Evolutionary conservation across 306 rosid species (phyloP).

Genomic region (Glycine latifolia): DNA sequence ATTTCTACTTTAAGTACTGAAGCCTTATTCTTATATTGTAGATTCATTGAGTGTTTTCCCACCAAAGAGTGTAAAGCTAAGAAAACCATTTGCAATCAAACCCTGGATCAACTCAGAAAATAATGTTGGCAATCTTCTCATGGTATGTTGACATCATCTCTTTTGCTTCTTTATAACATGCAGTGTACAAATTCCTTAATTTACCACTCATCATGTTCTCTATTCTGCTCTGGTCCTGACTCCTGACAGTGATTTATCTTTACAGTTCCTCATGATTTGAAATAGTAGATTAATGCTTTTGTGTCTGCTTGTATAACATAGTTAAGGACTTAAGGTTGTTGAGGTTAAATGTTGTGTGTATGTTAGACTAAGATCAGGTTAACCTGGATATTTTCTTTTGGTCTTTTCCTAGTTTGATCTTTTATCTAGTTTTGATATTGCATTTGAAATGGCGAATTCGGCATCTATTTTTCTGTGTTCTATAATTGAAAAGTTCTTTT

Average conservation of each 20-base stretch:
- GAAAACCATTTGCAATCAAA: slow-evolving; percentile 80
- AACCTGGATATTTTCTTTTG: slow-evolving; percentile 6
- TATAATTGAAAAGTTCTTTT: neutral
- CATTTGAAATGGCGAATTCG: no score
- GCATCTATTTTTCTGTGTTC: no score
- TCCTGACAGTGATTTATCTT: slow-evolving; percentile 12
- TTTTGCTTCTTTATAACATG: slow-evolving; percentile 24
- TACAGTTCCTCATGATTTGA: neutral
- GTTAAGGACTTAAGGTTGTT: slow-evolving; percentile 14
- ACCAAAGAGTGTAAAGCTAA: slow-evolving; percentile 72
- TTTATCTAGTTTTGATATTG: no score
- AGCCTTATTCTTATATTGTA: slow-evolving; percentile 45
- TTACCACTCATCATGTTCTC: neutral
- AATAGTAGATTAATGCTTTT: neutral
- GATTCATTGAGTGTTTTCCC: slow-evolving; percentile 79
- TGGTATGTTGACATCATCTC: slow-evolving; percentile 63
- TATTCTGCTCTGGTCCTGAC: slow-evolving; percentile 14
- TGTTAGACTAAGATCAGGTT: neutral
- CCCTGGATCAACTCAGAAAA: slow-evolving; percentile 93
- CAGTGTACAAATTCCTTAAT: neutral
- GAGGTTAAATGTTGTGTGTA: slow-evolving; percentile 5
- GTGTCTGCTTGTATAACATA: slow-evolving; percentile 10
- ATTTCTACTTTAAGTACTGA: slow-evolving; percentile 6
- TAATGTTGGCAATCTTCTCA: slow-evolving; percentile 90
- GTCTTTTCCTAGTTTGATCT: neutral